Evolutionary conservation across 176 grass and related monocot species (phyloP).

Genomic region (Carex littledalei): DNA sequence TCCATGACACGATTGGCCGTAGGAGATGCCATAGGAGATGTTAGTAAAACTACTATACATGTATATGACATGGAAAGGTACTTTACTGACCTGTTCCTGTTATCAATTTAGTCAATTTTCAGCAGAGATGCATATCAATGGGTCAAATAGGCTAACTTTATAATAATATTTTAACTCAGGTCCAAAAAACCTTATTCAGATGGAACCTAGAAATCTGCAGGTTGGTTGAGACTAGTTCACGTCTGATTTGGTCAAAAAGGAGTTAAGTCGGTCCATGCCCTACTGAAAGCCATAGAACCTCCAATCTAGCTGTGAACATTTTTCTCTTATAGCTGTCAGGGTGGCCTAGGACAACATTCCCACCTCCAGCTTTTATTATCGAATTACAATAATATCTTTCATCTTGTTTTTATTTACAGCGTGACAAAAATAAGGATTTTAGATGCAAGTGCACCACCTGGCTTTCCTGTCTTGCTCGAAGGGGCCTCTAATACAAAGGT

Average conservation of each 20-base stretch:
- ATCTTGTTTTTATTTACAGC: constrained; percentile 27
- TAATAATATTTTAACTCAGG: background rate
- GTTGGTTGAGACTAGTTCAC: background rate
- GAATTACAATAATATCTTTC: constrained; percentile 14
- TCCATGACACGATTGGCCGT: constrained; percentile 65
- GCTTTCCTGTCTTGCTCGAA: constrained; percentile 72
- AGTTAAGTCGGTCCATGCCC: background rate
- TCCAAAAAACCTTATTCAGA: background rate
- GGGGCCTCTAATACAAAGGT: constrained; percentile 45
- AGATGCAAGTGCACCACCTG: constrained; percentile 90
- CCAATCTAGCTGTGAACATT: background rate
- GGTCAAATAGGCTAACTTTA: background rate
- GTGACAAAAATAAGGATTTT: constrained; percentile 97
- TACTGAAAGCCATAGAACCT: background rate
- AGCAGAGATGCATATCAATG: background rate
- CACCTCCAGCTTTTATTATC: constrained; percentile 16
- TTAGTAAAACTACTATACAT: constrained; percentile 60
- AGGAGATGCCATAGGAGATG: constrained; percentile 95
- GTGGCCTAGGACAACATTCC: background rate
- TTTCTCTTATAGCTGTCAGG: background rate
- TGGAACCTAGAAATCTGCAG: background rate
- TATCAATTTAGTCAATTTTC: background rate
- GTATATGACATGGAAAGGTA: constrained; percentile 99
- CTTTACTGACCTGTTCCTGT: background rate
- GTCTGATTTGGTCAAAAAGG: background rate